phyloP scores from a whole-genome alignment of 208 protist species.

The Trypanosoma theileri region DNA sequence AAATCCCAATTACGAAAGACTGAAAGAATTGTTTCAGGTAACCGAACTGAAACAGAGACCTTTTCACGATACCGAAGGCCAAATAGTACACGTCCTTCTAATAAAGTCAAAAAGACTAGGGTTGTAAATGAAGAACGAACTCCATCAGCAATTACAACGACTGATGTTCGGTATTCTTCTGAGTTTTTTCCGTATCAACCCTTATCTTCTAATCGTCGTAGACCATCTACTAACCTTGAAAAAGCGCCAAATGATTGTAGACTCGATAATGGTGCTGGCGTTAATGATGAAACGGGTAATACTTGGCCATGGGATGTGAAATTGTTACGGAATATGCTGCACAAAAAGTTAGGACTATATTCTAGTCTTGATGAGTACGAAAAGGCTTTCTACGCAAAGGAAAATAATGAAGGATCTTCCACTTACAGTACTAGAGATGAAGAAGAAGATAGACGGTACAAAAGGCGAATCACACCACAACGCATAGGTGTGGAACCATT shows the following conservation, averaged over 20 bases:
- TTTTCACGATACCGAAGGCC: not conserved
- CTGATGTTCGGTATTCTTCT: not conserved
- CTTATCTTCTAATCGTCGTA: not conserved
- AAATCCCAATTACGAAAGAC: too few species aligned
- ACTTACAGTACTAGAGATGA: not conserved
- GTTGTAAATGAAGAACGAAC: not conserved
- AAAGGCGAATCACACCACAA: not conserved
- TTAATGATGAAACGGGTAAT: not conserved
- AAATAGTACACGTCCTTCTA: not conserved
- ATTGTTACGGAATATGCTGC: constrained; percentile 21
- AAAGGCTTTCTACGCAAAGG: constrained; percentile 1
- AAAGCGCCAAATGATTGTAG: not conserved
- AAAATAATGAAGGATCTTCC: not conserved
- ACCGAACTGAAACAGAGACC: too few species aligned
- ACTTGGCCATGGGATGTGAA: constrained; percentile 28
- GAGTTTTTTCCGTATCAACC: not conserved
- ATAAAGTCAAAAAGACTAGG: not conserved
- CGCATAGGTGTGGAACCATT: constrained; percentile 2
- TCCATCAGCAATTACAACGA: not conserved
- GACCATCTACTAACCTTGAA: not conserved
- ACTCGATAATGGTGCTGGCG: not conserved
- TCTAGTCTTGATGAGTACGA: not conserved
- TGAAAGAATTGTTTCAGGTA: too few species aligned
- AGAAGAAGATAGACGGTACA: not conserved
- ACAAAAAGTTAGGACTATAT: constrained; percentile 25